Percentiles rank a stretch among this genome's conserved stretches.
phyloP scores from a whole-genome alignment of 2,329 filamentous ascomycete species.

The Teratosphaeria nubilosa region DNA sequence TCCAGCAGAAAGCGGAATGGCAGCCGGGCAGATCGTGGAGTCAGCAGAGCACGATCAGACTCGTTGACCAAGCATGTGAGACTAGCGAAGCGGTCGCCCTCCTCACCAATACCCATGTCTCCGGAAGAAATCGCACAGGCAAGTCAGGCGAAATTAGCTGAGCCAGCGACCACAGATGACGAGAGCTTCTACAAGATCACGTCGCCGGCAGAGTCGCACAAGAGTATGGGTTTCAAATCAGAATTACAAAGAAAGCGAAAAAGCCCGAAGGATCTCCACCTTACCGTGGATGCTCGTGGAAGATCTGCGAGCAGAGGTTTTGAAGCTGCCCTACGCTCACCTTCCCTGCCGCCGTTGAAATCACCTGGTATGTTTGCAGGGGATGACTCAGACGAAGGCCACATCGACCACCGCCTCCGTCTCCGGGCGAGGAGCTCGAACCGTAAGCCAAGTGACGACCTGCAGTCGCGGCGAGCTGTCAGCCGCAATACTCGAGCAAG shows the following conservation, averaged over 20 bases:
- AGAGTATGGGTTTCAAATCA: conserved; percentile 1
- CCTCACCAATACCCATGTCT: conserved; percentile 88
- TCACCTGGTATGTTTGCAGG: conserved; percentile 45
- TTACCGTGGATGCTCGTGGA: conserved; percentile 37
- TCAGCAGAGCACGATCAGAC: conserved; percentile 33
- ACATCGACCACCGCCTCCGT: conserved; percentile 33
- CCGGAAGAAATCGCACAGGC: conserved; percentile 57
- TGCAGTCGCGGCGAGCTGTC: conserved; percentile 21
- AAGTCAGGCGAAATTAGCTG: conserved; percentile 37
- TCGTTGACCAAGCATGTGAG: conserved; percentile 65
- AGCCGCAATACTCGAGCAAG: conserved; percentile 14
- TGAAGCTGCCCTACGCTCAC: conserved; percentile 55
- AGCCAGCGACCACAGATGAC: conserved; percentile 38
- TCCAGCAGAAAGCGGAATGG: conserved; percentile 39
- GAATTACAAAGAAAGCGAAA: background rate
- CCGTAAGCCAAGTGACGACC: conserved; percentile 25
- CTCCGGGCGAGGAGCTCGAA: conserved; percentile 44
- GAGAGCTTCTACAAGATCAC: conserved; percentile 39
- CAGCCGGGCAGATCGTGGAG: conserved; percentile 28
- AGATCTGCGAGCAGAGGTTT: conserved; percentile 53
- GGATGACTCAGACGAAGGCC: conserved; percentile 44
- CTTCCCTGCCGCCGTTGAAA: conserved; percentile 63
- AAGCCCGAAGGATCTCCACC: background rate
- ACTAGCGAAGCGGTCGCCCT: conserved; percentile 75
- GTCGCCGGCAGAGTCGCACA: conserved; percentile 24